Percentiles rank a stretch among this genome's conserved stretches.
phyloP scores from a whole-genome alignment of 176 grass and related monocot species.

The Pharus latifolius region DNA sequence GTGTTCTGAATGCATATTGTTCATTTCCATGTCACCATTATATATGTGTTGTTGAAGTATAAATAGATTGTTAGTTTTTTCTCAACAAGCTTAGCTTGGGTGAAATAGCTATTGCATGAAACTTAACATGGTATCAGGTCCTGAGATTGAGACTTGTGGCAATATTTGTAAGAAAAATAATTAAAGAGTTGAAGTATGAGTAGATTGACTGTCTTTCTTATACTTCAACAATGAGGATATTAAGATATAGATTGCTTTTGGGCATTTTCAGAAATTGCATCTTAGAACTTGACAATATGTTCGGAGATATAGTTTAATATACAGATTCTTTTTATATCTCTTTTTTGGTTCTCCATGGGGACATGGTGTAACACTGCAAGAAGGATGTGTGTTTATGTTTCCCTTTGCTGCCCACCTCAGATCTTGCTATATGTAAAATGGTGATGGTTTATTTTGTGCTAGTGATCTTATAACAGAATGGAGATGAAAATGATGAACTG shows the following conservation, averaged over 20 bases:
- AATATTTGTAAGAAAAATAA: too few species aligned
- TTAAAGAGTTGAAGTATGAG: too few species aligned
- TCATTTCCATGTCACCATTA: background rate
- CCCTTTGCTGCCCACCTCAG: too few species aligned
- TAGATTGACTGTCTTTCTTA: too few species aligned
- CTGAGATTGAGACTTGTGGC: too few species aligned
- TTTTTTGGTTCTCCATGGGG: background rate
- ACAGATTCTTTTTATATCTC: background rate
- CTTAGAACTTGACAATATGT: background rate
- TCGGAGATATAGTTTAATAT: background rate
- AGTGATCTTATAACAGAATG: slow-evolving; percentile 7
- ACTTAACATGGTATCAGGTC: too few species aligned
- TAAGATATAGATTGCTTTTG: background rate
- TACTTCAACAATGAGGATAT: too few species aligned
- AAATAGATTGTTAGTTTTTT: too few species aligned
- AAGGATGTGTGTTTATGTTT: too few species aligned
- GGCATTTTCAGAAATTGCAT: background rate
- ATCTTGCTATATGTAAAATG: background rate
- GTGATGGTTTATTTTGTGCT: background rate
- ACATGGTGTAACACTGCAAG: background rate
- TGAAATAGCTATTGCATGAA: too few species aligned
- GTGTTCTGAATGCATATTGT: background rate
- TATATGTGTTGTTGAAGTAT: too few species aligned
- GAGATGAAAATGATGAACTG: slow-evolving; percentile 67
- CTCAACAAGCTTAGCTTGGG: too few species aligned